Conservation (phyloP, 345 rosid species). For the Brassica incana region DNA sequence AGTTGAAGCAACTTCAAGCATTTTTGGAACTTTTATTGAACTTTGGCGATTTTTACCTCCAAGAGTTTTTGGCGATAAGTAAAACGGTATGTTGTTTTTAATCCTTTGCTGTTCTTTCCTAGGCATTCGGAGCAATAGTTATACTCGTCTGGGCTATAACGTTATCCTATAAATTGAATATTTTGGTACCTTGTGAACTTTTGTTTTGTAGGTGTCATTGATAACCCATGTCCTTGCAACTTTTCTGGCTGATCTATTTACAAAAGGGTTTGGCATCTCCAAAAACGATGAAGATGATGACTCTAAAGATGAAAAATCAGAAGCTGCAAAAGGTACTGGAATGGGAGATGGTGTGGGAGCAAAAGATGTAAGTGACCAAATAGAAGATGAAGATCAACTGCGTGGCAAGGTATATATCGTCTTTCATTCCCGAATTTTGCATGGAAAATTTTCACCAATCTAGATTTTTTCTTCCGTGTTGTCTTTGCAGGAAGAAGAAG, state of each 20-base stretch:
- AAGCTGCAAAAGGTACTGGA: slow-evolving; percentile 79
- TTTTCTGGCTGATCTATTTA: slow-evolving; percentile 64
- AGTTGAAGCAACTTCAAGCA: slow-evolving; percentile 51
- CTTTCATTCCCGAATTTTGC: background rate
- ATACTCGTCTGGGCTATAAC: slow-evolving; percentile 8
- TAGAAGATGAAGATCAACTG: slow-evolving; percentile 87
- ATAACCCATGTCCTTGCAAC: slow-evolving; percentile 77
- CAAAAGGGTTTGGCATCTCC: slow-evolving; percentile 75
- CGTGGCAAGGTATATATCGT: slow-evolving; percentile 59
- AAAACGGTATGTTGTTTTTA: slow-evolving; percentile 52
- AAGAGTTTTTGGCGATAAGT: slow-evolving; percentile 65
- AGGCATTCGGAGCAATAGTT: slow-evolving; percentile 1
- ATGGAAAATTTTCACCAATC: slow-evolving; percentile 11
- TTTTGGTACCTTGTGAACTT: slow-evolving; percentile 10
- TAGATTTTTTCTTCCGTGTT: background rate
- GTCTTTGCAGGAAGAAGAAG: slow-evolving; percentile 50
- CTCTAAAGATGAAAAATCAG: slow-evolving; percentile 42
- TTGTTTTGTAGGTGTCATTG: slow-evolving; percentile 61
- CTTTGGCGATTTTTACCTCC: slow-evolving; percentile 60
- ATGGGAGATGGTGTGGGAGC: slow-evolving; percentile 89
- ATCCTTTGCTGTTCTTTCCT: slow-evolving; percentile 6
- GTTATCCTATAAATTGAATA: background rate
- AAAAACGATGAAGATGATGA: slow-evolving; percentile 65
- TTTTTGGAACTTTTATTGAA: slow-evolving; percentile 56
- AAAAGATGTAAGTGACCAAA: slow-evolving; percentile 87